Conservation (phyloP, 208 protist genomes). For the Naegleria lovaniensis region DNA sequence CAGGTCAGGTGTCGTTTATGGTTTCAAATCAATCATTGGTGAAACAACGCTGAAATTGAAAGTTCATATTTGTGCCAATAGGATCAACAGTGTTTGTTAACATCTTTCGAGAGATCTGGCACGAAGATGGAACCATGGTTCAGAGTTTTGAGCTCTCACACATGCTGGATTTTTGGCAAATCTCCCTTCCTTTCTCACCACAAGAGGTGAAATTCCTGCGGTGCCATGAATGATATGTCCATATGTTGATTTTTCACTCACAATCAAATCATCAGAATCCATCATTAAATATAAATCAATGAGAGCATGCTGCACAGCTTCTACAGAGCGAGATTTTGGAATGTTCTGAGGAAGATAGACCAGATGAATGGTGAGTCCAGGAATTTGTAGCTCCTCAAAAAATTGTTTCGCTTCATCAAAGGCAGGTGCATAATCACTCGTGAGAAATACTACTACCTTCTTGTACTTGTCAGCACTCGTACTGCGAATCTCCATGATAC, state of each 20-base stretch:
- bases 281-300: background rate
- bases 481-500: background rate
- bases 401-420: background rate
- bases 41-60: too few relatives aligned
- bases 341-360: background rate
- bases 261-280: background rate
- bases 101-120: background rate
- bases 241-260: constrained; percentile 11
- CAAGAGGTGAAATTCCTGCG: background rate
- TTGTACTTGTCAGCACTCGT: background rate
- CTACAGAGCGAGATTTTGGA: background rate
- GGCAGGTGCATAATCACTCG: background rate
- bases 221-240: background rate
- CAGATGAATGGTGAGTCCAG: background rate
- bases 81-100: too few relatives aligned
- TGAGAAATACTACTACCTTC: background rate
- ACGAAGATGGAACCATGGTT: background rate
- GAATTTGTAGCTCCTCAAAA: background rate
- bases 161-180: background rate
- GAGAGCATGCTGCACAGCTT: background rate
- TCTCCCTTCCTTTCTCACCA: background rate
- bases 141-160: background rate
- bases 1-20: too few relatives aligned
- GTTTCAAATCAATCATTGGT: too few relatives aligned
- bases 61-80: too few relatives aligned